Evolutionary conservation across 495 filamentous ascomycete species (phyloP), one percentile per base, ranked within the genome.

Genomic region (Ascobolus immersus): DNA sequence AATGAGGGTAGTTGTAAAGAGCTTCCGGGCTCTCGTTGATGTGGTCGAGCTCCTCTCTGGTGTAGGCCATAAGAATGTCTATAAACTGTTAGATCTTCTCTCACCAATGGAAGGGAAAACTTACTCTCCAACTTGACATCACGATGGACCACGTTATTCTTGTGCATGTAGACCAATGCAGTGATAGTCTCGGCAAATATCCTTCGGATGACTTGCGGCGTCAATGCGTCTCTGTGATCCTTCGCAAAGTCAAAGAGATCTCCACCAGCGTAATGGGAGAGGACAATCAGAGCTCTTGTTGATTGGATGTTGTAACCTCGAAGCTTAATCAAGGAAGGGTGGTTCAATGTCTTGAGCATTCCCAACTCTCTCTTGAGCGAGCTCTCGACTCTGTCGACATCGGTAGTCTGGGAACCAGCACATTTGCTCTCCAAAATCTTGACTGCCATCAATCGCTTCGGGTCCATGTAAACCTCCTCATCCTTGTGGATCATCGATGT

Each of bases 81-180:
- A 45, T 14, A 34, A 27, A 21, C 5, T n/a, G n/a, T n/a, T n/a
- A 17, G 21, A 34, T 32, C 10, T 12, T 20, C 13, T n/a, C 29
- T 8, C 30, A 36, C 7, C 4, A 34, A 34, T 27, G 40, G 43
- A 43, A 45, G 31, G 31, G 21, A 28, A 10, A 32, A 57, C 75
- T 55, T 60, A 91, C 82, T 96, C 56, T 96, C 86, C 31, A 96
- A 68, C 53, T 96, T 96, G 47, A 96, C 89, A 53, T 96, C 86
- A 17, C 86, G 69, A 48, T 96, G 86, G 26, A 92, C 84, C 41
- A 96, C 92, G 44, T 64, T 74, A 44, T 76, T 51, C 19, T 59
- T 57, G 53, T 96, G 86, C 20, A 96, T 59, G 59, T 93, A 90
- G 17, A 61, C 64, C 20, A 91, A 69, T 2, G 89, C 89, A 37